Base-by-base conservation (phyloP, 1,284 basidiomycete species). In the Pseudozyma hubeiensis region DNA sequence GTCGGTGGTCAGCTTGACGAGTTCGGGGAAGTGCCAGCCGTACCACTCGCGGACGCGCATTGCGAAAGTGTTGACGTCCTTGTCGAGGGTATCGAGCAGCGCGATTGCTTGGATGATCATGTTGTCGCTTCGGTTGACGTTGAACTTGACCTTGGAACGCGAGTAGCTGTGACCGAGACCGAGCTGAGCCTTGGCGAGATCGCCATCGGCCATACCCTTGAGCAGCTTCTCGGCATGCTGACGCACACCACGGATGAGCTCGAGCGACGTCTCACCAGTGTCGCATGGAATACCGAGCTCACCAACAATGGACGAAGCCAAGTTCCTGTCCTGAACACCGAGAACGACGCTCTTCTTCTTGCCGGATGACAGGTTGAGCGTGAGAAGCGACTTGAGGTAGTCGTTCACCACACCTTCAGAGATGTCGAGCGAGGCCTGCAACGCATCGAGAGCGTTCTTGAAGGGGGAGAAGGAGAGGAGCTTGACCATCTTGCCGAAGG, bases 31-130 rank as follows among this genome's bases (percentile, higher is more conserved):
- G 86, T 99, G 97, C 88, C 97, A 99, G n/a, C 97, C 96, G 86
- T 99, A 99, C 97, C 97, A 99, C 85, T 99, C 96, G 78, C 96
- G 89, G 56, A 97, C 91, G 56, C 96, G 92, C 96, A 99, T 99
- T 30, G 94, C 92, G 85, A 99, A 98, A 30, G 96, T 91, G 88
- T 99, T 99, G 85, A 99, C 94, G 86, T 99, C 96, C 88, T 98
- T 99, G 90, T 99, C 96, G 84, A 99, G 91, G 84, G 97, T 95
- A 87, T 99, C 96, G 81, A 98, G 92, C 59, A 98, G 90, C 3
- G 96, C 93, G 83, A 99, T 98, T 57, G 96, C 96, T 87, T 99
- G 97, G 83, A 99, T 99, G 87, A 99, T 99, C 96, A 99, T 99
- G 88, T 99, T 99, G 88, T 99, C 96, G 72, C 93, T 91, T 76